phyloP scores from a whole-genome alignment of 768 basidiomycete species.

The Chalciporus piperatus region DNA sequence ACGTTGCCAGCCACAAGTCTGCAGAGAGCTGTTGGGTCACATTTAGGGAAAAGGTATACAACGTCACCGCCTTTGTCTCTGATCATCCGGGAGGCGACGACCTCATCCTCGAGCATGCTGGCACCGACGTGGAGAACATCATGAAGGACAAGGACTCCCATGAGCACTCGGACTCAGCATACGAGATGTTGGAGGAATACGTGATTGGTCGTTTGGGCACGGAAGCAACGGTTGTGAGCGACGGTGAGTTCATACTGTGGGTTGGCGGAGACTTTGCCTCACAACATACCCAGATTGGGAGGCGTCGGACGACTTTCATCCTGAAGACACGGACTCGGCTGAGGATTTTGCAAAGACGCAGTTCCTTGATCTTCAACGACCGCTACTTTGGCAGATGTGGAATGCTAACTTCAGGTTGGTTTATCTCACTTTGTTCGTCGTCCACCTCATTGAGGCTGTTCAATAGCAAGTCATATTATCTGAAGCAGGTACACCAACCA shows the following conservation, averaged over 20 bases:
- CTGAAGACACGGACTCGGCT: conserved; percentile 79
- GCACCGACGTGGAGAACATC: conserved; percentile 72
- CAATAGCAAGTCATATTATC: conserved; percentile 86
- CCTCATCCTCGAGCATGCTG: conserved; percentile 77
- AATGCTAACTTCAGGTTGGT: conserved; percentile 75
- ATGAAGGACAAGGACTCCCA: conserved; percentile 85
- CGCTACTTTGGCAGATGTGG: conserved; percentile 86
- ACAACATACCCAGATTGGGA: conserved; percentile 67
- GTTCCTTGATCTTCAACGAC: conserved; percentile 87
- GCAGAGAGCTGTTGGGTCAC: conserved; percentile 77
- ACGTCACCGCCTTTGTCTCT: conserved; percentile 77
- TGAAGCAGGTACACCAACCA: conserved; percentile 96
- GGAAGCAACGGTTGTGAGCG: conserved; percentile 70
- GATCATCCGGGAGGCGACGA: conserved; percentile 98
- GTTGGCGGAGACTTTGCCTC: conserved; percentile 4
- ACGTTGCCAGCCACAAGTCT: conserved; percentile 64
- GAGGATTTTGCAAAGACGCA: conserved; percentile 86
- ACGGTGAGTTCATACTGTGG: conserved; percentile 51
- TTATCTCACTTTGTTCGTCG: background rate
- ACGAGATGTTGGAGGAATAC: conserved; percentile 89
- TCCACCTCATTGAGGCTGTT: conserved; percentile 1
- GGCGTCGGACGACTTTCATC: conserved; percentile 84
- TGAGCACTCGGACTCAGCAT: conserved; percentile 88
- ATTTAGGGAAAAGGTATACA: conserved; percentile 80
- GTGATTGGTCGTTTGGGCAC: conserved; percentile 78